These are phyloP conservation scores for Verticillium dahliae DNA, from an alignment of 2,329 filamentous ascomycete species.

Conservation along the genomic window DNA sequence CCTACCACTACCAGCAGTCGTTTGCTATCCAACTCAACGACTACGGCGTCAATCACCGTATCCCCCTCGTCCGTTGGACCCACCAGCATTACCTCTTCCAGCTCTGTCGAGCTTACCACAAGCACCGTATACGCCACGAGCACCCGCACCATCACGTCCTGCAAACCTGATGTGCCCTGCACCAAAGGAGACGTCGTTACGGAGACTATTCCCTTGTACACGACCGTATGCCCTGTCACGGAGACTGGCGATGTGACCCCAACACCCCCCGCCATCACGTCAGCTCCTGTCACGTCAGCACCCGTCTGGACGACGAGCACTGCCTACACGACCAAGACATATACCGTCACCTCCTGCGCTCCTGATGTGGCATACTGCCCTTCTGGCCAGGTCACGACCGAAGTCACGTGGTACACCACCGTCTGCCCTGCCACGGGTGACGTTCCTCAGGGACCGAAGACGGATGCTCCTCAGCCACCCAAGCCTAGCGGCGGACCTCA, in stretches of 20 bases:
- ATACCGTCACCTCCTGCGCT: conserved; percentile 10
- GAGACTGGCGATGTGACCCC: background rate
- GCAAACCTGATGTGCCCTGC: conserved; percentile 6
- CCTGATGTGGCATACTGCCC: conserved; percentile 5
- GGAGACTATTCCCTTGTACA: conserved; percentile 29
- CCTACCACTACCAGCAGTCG: conserved; percentile 6
- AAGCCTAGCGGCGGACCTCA: conserved; percentile 1
- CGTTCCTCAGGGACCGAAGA: background rate
- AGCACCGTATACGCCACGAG: conserved; percentile 13
- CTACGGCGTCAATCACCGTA: conserved; percentile 7
- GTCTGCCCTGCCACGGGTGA: conserved; percentile 20
- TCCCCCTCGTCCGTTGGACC: conserved; percentile 1
- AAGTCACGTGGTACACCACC: conserved; percentile 31
- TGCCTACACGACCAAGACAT: conserved; percentile 11
- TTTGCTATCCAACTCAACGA: conserved; percentile 2
- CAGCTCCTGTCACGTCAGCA: background rate
- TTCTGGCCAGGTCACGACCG: conserved; percentile 24
- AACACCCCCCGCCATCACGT: background rate
- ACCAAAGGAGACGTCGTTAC: conserved; percentile 22
- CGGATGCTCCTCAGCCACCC: background rate
- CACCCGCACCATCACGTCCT: conserved; percentile 10
- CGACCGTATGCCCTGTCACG: conserved; percentile 27
- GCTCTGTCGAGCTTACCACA: conserved; percentile 3
- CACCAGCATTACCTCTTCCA: conserved; percentile 7
- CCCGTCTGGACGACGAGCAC: conserved; percentile 9